Base-by-base conservation (phyloP, 306 rosid species). In the Sicyos baderoa region DNA sequence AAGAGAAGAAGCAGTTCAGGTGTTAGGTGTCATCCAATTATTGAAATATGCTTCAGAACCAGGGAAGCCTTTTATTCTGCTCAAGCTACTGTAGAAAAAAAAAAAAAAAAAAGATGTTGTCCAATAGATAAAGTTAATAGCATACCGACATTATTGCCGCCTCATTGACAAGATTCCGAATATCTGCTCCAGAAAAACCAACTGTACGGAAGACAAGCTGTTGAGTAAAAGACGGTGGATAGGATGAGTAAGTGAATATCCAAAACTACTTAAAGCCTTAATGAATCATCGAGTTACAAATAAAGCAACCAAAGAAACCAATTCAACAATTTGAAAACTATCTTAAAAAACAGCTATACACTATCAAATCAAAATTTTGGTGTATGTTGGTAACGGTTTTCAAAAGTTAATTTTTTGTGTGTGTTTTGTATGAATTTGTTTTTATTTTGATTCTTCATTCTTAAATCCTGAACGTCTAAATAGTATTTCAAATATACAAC, bases 201-300 rank as follows among this genome's bases (percentile, higher is more conserved):
- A 93, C 94, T 8, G 97, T 93, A 15, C 95, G 96, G 85, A 88
- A 93, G 71, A 93, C 99, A 77, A 90, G 95, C 99, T 93, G 89
- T 80, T 51, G 25, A 76, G 76, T 56, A 53, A 70, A 61, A 74
- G 72, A 79, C 35, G 71, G 49, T 79, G 66, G 57, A 72, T 54
- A 47, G 45, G 0, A 47, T 54, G 19, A 27, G 63, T 72, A 23
- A 48, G 58, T 58, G 32, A 25, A 72, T 21, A 22, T 22, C 14
- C 54, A 66, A 47, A 45, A 47, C 55, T 47, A 66, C 13, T 14
- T 45, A 13, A 9, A 47, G 16, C 10, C 37, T 65, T 47, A 21
- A 61, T 35, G 18, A 61, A 35, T 27, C 18, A 42, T 22, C 0
- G 19, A 53, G 22, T 51, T 29, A 52, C 42, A 16, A 49, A 35